A percentile compares a stretch with the other conserved stretches of the same genome.
phyloP scores from a whole-genome alignment of 208 protist genomes.

The Angomonas ambiguus region DNA sequence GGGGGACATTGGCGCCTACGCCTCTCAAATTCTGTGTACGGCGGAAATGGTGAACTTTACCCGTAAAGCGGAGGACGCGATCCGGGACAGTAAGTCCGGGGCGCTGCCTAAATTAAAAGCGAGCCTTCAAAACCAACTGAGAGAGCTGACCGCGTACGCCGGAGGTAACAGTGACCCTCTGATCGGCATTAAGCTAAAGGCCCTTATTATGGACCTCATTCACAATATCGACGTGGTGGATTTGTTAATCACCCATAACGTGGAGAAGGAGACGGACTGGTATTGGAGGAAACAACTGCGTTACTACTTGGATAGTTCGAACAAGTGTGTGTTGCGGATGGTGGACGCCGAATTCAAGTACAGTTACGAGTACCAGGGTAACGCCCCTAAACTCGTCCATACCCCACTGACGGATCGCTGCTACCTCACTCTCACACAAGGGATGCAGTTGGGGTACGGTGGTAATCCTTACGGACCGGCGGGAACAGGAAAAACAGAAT shows the following conservation, averaged over 20 bases:
- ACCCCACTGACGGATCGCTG: slow-evolving; percentile 98
- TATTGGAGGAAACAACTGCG: slow-evolving; percentile 97
- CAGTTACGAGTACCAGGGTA: slow-evolving; percentile 99
- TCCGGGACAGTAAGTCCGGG: slow-evolving; percentile 58
- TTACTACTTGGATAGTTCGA: slow-evolving; percentile 83
- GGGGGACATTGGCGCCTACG: slow-evolving; percentile 85
- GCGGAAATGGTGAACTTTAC: slow-evolving; percentile 95
- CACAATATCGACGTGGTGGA: slow-evolving; percentile 97
- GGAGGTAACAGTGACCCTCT: slow-evolving; percentile 83
- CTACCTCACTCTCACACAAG: slow-evolving; percentile 97
- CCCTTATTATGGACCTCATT: slow-evolving; percentile 97
- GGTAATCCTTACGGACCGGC: slow-evolving; percentile 98
- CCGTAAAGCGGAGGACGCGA: slow-evolving; percentile 80
- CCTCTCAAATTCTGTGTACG: slow-evolving; percentile 94
- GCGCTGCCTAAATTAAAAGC: slow-evolving; percentile 75
- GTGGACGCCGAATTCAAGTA: slow-evolving; percentile 95
- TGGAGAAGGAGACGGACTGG: slow-evolving; percentile 90
- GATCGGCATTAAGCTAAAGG: slow-evolving; percentile 94
- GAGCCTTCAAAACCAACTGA: slow-evolving; percentile 73
- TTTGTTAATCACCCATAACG: slow-evolving; percentile 69
- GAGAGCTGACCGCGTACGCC: slow-evolving; percentile 77
- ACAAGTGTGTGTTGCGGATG: slow-evolving; percentile 89
- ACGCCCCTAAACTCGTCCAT: slow-evolving; percentile 97
- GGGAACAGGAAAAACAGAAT: slow-evolving; percentile 99
- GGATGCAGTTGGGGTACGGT: slow-evolving; percentile 97